Percentiles rank a stretch among this genome's conserved stretches.
Conservation (phyloP, 1,139 yeast species). For the Hemisphaericaspora lyxosophila region DNA sequence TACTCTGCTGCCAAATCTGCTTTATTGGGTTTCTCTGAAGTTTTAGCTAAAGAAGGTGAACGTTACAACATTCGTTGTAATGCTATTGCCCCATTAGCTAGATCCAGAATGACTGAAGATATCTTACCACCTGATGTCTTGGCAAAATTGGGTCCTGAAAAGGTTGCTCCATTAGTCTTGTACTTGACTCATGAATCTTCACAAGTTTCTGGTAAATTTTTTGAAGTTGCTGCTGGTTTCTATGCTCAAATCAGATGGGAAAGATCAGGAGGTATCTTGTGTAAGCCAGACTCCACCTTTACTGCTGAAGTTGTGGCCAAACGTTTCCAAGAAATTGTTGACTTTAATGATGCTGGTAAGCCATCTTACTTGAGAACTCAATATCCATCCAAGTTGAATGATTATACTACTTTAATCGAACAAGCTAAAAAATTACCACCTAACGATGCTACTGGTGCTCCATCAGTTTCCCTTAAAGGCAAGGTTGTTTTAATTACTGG, state of each 20-base stretch:
- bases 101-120: constrained; percentile 93
- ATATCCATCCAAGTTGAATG: constrained; percentile 65
- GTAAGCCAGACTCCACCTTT: constrained; percentile 74
- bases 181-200: constrained; percentile 71
- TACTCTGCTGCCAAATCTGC: constrained; percentile 94
- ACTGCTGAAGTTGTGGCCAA: constrained; percentile 84
- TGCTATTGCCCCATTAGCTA: constrained; percentile 91
- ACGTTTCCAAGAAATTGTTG: constrained; percentile 62
- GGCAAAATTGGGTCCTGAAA: constrained; percentile 79
- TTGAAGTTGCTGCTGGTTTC: constrained; percentile 94
- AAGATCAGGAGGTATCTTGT: constrained; percentile 80
- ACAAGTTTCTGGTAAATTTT: constrained; percentile 67
- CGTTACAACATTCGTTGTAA: constrained; percentile 82
- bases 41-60: constrained; percentile 91
- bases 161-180: constrained; percentile 86
- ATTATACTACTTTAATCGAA: constrained; percentile 54
- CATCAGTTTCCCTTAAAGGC: constrained; percentile 61
- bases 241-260: constrained; percentile 95
- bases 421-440: constrained; percentile 54
- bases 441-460: constrained; percentile 56
- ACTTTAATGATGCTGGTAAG: constrained; percentile 56
- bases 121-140: constrained; percentile 83
- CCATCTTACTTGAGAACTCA: constrained; percentile 56
- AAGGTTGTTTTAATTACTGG: constrained; percentile 94
- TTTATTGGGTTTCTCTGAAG: constrained; percentile 87